A percentile compares a stretch with the other conserved stretches of the same genome.
Evolutionary conservation across 148 eudicot genomes (phyloP).

Genomic region (Rhododendron ovatum): DNA sequence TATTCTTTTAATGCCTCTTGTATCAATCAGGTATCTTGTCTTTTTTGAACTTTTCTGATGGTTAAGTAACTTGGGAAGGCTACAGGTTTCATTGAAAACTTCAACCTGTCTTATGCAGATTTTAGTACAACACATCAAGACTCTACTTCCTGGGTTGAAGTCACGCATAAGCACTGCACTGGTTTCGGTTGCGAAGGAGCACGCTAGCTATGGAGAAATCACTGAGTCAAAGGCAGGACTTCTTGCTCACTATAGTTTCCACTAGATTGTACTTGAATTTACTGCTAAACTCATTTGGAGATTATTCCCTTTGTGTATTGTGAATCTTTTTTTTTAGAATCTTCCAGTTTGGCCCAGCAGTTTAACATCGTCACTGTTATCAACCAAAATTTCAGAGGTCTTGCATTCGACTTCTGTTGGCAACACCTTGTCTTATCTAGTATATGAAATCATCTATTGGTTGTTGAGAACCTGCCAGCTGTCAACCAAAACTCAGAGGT

Average conservation of each 20-base stretch:
- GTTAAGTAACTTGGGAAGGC: background rate
- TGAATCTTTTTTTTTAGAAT: background rate
- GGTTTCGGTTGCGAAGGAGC: conserved; percentile 90
- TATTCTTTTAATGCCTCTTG: background rate
- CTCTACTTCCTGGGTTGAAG: conserved; percentile 80
- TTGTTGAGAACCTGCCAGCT: background rate
- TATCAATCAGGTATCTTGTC: background rate
- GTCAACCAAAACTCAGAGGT: background rate
- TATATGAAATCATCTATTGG: background rate
- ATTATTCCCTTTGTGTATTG: background rate
- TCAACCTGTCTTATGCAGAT: conserved; percentile 42
- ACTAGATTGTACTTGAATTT: background rate
- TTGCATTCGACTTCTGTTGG: background rate
- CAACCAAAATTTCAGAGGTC: background rate
- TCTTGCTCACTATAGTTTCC: background rate
- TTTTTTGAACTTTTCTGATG: background rate
- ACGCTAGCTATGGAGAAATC: conserved; percentile 91
- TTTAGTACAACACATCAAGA: conserved; percentile 86
- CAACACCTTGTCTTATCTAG: background rate
- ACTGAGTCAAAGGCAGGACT: conserved; percentile 78
- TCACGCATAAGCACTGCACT: conserved; percentile 70
- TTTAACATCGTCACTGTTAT: background rate
- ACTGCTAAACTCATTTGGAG: background rate
- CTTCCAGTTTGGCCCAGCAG: background rate
- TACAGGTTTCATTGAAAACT: background rate